Percentiles rank a stretch among this genome's conserved stretches.
Conservation (phyloP, 2,329 filamentous ascomycete genomes). For the Sclerotinia sclerotiorum region DNA sequence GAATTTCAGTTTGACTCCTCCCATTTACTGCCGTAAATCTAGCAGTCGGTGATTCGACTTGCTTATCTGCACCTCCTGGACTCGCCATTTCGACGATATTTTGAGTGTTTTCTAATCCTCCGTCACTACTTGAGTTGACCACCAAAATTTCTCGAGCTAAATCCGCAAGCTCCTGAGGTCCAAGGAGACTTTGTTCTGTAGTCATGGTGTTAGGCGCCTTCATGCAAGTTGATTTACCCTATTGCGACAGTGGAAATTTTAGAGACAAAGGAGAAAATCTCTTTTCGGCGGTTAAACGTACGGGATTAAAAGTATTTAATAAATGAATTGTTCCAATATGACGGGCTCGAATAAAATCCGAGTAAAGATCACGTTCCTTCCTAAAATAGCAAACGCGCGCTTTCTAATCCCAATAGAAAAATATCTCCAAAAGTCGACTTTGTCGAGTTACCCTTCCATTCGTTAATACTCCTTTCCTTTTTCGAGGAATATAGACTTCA, state of each 20-base stretch:
- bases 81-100: slow-evolving; percentile 26
- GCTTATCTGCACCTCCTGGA: slow-evolving; percentile 29
- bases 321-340: not conserved
- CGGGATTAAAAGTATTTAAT: slow-evolving; percentile 14
- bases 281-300: slow-evolving; percentile 22
- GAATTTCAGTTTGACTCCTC: slow-evolving; percentile 29
- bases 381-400: slow-evolving; percentile 5
- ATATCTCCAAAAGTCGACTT: not conserved
- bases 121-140: slow-evolving; percentile 16
- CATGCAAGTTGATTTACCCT: slow-evolving; percentile 19
- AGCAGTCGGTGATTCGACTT: slow-evolving; percentile 37
- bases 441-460: slow-evolving; percentile 13
- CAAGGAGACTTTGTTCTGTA: slow-evolving; percentile 27
- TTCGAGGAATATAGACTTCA: not conserved
- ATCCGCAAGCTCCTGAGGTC: slow-evolving; percentile 33
- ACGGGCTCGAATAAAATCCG: not conserved
- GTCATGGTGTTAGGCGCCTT: slow-evolving; percentile 28
- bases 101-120: not conserved
- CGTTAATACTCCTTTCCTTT: not conserved
- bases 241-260: slow-evolving; percentile 14
- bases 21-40: slow-evolving; percentile 43
- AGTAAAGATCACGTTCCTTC: slow-evolving; percentile 11
- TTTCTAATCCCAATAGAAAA: slow-evolving; percentile 1
- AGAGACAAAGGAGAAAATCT: slow-evolving; percentile 11
- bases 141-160: slow-evolving; percentile 32